Percentiles rank a stretch among this genome's conserved stretches.
phyloP scores from a whole-genome alignment of 305 asterid species.

The Fraxinus ornus region DNA sequence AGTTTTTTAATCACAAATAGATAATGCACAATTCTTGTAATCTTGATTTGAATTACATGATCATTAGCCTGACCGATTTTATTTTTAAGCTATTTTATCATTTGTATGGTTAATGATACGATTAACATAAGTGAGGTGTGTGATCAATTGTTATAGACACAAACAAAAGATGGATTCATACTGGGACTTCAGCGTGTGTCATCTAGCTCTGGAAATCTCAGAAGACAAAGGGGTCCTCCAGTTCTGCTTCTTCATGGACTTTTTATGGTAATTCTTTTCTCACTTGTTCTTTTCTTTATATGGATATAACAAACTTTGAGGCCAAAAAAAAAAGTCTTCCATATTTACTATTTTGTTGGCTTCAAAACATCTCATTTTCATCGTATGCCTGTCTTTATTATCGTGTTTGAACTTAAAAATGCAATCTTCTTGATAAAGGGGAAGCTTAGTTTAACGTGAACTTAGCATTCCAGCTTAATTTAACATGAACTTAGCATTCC shows the following conservation, averaged over 20 bases:
- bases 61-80: background rate
- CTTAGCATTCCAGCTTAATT: background rate
- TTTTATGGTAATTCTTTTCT: constrained; percentile 57
- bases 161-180: constrained; percentile 77
- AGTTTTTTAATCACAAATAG: background rate
- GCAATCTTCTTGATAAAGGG: constrained; percentile 13
- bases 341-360: background rate
- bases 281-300: background rate
- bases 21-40: background rate
- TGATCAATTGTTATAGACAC: constrained; percentile 41
- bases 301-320: background rate
- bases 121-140: constrained; percentile 1
- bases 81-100: background rate
- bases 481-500: background rate
- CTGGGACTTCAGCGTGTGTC: constrained; percentile 93
- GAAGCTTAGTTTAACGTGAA: background rate
- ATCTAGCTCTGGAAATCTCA: constrained; percentile 42
- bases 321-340: background rate
- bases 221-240: constrained; percentile 46
- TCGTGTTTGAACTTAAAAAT: constrained; percentile 8
- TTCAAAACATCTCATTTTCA: background rate
- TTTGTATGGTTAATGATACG: background rate
- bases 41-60: background rate
- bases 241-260: constrained; percentile 90
- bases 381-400: background rate